Base-by-base conservation (phyloP, 2,329 filamentous ascomycete genomes). In the Chrysoporthe austroafricana region DNA sequence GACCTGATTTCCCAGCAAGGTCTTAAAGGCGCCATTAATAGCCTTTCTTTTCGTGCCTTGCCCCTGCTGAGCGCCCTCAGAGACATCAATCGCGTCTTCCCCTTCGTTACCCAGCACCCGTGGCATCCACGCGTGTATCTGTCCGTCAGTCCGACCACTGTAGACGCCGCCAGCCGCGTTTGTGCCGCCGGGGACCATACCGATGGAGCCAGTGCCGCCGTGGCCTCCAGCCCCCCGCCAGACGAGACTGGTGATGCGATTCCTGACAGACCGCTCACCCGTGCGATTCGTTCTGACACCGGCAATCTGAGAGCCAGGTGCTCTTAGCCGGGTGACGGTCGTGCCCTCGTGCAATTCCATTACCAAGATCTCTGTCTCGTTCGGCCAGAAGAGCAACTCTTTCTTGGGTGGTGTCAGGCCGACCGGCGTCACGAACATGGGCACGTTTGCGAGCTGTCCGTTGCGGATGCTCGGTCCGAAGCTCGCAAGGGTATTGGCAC, bases 401-500 rank as follows among this genome's bases (percentile, higher is more conserved):
- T 86, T 83, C 0, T 84, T 84, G 0, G 85, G 79, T 4, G 81
- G 78, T 3, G 86, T 86, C 36, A 90, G 75, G 8, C 85, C 82
- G 0, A 82, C 82, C 0, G 94, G 93, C 0, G 89, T 83, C 9
- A 89, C 77, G 65, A 93, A 79, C 67, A 93, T 87, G 58, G 82
- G 84, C 26, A 87, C 81, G 68, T 85, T 89, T 26, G 85, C 86
- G 5, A 90, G 81, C 72, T 86, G 89, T 71, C 81, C 84, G 76
- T 97, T 97, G 73, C 90, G 90, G 52, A 97, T 85, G 39, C 89
- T 85, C 0, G 94, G 92, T 0, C 94, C 94, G 75, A 97, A 98
- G 76, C 91, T 94, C 0, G 91, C 92, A 6, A 97, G 86, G 0
- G 92, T 96, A 77, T 98, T 97, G 21, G 91, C 91, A 2, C 94